These are phyloP conservation scores for Gymnopilus dilepis DNA, from an alignment of 768 basidiomycete genomes.

Conservation along the genomic window DNA sequence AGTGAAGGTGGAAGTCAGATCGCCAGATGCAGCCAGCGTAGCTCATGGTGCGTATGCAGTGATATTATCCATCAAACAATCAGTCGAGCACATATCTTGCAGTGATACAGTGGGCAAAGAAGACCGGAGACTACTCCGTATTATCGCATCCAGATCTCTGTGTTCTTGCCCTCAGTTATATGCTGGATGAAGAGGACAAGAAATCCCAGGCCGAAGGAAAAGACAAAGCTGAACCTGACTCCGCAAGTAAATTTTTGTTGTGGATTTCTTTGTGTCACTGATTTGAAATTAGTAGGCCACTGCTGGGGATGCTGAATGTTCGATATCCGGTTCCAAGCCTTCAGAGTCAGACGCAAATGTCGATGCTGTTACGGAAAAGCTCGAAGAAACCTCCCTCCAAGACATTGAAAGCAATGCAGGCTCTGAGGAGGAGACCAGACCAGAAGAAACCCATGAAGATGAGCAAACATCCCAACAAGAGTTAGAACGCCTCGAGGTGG, in stretches of 20 bases:
- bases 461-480: constrained; percentile 13
- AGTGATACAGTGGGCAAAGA: constrained; percentile 94
- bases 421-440: constrained; percentile 7
- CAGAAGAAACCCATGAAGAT: constrained; percentile 21
- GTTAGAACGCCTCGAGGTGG: constrained; percentile 50
- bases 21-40: constrained; percentile 73
- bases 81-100: constrained; percentile 10
- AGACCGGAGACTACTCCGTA: constrained; percentile 94
- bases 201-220: constrained; percentile 35
- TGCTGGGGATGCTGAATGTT: constrained; percentile 8
- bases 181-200: constrained; percentile 65
- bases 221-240: constrained; percentile 25
- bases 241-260: constrained; percentile 16
- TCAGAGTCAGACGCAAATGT: constrained; percentile 18
- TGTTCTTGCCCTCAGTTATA: constrained; percentile 87
- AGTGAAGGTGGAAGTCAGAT: constrained; percentile 71
- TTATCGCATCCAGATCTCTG: constrained; percentile 91
- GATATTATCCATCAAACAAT: too few species aligned
- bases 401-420: constrained; percentile 19
- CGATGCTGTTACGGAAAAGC: constrained; percentile 23
- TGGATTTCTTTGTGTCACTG: constrained; percentile 9
- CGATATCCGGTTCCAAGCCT: constrained; percentile 2
- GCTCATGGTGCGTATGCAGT: constrained; percentile 53
- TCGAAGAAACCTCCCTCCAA: constrained; percentile 19
- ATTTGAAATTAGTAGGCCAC: constrained; percentile 40